Conservation (phyloP, 2,329 filamentous ascomycete species). For the Allantophomopsis cytisporea region DNA sequence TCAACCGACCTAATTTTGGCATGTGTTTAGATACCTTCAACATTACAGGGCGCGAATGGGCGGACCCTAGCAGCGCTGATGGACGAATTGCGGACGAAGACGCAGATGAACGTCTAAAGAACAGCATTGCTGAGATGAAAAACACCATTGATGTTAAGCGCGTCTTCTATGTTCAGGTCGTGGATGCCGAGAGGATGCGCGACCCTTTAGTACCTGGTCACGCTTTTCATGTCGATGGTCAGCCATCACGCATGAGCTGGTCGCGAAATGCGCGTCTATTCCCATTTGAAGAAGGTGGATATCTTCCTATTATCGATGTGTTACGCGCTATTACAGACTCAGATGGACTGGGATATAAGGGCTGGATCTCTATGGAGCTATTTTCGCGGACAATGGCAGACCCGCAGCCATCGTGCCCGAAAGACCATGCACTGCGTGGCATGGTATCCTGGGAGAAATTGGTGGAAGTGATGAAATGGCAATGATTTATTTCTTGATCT, state of each 20-base stretch:
- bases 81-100: constrained; percentile 8
- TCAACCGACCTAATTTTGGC: constrained; percentile 60
- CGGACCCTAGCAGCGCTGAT: constrained; percentile 41
- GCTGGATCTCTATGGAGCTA: constrained; percentile 42
- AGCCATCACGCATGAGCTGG: constrained; percentile 62
- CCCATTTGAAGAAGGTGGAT: constrained; percentile 47
- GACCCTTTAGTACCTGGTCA: constrained; percentile 43
- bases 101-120: constrained; percentile 27
- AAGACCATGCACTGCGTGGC: constrained; percentile 33
- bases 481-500: background rate
- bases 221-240: constrained; percentile 38
- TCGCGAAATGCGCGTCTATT: constrained; percentile 60
- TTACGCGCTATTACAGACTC: constrained; percentile 33
- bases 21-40: constrained; percentile 71
- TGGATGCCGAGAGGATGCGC: constrained; percentile 52
- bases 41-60: constrained; percentile 57
- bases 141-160: constrained; percentile 40
- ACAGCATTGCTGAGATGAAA: constrained; percentile 9
- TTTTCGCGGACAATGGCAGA: constrained; percentile 37
- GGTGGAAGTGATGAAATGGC: constrained; percentile 5
- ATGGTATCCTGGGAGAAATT: constrained; percentile 33
- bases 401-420: constrained; percentile 25
- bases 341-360: constrained; percentile 36
- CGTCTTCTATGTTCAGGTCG: constrained; percentile 64
- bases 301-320: constrained; percentile 39